Conservation (phyloP, 495 filamentous ascomycete genomes). For the Neurospora sp. region DNA sequence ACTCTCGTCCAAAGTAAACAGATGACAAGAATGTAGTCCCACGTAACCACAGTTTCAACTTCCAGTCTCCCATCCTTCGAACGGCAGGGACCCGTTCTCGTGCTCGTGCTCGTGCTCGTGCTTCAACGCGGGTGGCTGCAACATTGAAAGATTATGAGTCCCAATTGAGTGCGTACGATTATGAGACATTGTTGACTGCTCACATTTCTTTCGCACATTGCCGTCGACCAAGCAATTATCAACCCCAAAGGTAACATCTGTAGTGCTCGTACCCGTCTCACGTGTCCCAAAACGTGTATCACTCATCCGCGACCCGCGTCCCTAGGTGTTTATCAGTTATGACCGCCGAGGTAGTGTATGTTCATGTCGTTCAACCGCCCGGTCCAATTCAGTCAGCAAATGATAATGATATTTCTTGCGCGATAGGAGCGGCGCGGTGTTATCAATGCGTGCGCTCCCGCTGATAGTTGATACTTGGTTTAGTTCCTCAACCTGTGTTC, state of each 20-base stretch:
- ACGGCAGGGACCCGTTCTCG: background rate
- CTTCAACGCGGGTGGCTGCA: background rate
- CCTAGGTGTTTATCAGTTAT: background rate
- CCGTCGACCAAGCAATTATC: background rate
- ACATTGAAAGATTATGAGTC: background rate
- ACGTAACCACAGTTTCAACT: background rate
- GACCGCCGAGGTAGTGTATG: background rate
- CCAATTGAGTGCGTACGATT: background rate
- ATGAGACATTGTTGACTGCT: background rate
- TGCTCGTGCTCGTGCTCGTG: too few species aligned
- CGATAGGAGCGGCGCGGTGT: background rate
- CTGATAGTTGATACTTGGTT: background rate
- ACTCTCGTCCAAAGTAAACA: background rate
- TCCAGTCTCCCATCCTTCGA: background rate
- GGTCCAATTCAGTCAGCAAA: background rate
- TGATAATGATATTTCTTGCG: background rate
- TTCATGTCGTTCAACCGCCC: background rate
- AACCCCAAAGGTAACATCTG: background rate
- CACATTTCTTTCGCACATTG: background rate
- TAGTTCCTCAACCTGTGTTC: background rate
- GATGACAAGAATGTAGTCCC: background rate
- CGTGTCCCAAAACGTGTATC: background rate
- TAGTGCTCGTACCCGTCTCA: background rate
- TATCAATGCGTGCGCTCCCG: background rate
- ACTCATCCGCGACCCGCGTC: background rate